Base-by-base conservation (phyloP, 2,329 filamentous ascomycete genomes). In the Thyridium curvatum region DNA sequence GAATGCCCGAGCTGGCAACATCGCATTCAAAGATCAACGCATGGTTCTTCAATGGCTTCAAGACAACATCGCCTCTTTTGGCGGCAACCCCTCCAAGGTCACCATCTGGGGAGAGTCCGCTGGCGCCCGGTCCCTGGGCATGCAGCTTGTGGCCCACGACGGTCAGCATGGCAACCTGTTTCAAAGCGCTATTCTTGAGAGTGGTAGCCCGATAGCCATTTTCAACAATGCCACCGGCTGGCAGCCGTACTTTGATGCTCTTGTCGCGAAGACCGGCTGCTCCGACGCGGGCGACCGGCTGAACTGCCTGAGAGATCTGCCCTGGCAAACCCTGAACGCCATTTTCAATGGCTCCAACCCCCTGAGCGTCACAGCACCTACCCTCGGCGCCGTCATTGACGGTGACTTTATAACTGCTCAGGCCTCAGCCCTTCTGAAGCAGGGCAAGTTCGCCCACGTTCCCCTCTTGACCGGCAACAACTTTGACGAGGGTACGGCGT, bases 61-160 rank as follows among this genome's bases (percentile, higher is more conserved):
- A 8, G 83, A 87, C 49, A 87, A 90, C 47, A 87, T 91, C 40
- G 78, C 66, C 1, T 69, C 77, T 0, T 94, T 93, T 53, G 87
- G 87, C 8, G 87, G 87, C 12, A 85, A 91, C 54, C 81, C 84
- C 0, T 66, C 69, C n/a, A 85, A 84, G 55, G 84, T 90, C 6
- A 90, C 84, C 0, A 82, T 91, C 42, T 88, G 82, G 81, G 86
- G 86, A 18, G 80, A 90, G 54, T 80, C 74, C 3, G 81, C 83
- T 0, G 82, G 82, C 1, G 65, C 78, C 12, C 65, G 65, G 35
- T 69, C 64, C 5, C 63, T 78, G 2, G 67, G 67, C 6, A 59
- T 60, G 34, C 74, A 77, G 36, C 60, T 73, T 3, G 53, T 71
- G 8, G 71, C 72, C 4, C 76, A 75, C 46, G 66, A 66, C 13